Base-by-base conservation (phyloP, 176 grass and related monocot genomes). In the Aegilops sharonensis region DNA sequence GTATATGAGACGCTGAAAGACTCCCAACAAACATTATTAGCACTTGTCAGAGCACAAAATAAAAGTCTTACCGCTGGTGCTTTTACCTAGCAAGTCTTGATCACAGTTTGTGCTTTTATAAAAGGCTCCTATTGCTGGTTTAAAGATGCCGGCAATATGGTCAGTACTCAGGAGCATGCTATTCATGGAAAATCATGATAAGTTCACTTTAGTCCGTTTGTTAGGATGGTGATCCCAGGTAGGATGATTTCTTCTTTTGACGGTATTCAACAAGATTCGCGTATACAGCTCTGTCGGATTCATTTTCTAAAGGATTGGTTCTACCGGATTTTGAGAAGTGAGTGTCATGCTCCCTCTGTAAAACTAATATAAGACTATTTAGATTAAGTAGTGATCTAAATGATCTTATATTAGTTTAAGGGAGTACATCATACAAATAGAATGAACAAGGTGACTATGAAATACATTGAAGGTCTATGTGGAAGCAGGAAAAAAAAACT, bases 171-270 rank as follows among this genome's bases (percentile, higher is more conserved):
- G 69, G 50, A 91, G 85, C 85, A 40, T 70, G 85, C 77, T 88
- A 81, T 88, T 52, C 85, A 88, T 81, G 85, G 68, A 88, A 90
- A 90, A 91, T 88, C 81, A 88, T 91, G 85, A 54, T 80, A 87
- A 78, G 29, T 18, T 4, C 75, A 83, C 89, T 78, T 81, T 74
- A 30, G 8, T 76, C 45, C 18, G 73, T 50, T 76, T 54, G 45
- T 76, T 76, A 52, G 73, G 73, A 10, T 31, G 45, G 45, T 31
- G 73, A 76, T 76, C 73, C 73, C 45, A 76, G 45, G 45, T 76
- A 76, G 25, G 45, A 76, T 54, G 14, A 54, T 76, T 76, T 32
- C 45, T 76, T 76, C 43, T 76, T 76, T 54, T 76, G 73, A 76
- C 1, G 71, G 71, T 40, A 74, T 74, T 47, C 37, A 8, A 25